Evolutionary conservation across 148 eudicot genomes (phyloP).

Genomic region (Pharnaceum exiguum): DNA sequence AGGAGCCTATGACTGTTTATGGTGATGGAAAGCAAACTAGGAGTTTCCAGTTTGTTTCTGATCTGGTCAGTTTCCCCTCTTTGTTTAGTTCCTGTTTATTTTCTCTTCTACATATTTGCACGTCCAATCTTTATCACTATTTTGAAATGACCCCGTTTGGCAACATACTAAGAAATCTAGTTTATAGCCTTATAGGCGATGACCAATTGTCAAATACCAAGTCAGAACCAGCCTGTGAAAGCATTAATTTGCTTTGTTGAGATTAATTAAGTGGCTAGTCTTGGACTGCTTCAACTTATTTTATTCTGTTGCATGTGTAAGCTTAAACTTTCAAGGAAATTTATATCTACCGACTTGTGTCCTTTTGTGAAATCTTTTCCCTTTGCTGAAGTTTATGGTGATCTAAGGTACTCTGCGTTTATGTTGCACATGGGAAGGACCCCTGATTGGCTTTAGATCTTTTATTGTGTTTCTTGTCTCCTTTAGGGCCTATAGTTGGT

Average conservation of each 20-base stretch:
- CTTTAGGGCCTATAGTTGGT: background rate
- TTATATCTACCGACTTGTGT: background rate
- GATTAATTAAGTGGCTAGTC: background rate
- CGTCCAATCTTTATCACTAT: background rate
- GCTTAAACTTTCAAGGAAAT: background rate
- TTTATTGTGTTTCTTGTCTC: background rate
- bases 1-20: constrained; percentile 93
- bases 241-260: too few relatives aligned
- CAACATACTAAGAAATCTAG: too few relatives aligned
- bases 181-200: background rate
- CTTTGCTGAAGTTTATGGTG: background rate
- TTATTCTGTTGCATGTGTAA: constrained; percentile 4
- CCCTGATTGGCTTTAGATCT: background rate
- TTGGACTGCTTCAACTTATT: background rate
- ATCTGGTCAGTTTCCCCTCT: constrained; percentile 54
- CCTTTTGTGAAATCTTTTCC: background rate
- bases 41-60: constrained; percentile 97
- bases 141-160: background rate
- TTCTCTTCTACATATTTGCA: background rate
- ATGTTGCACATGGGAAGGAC: constrained; percentile 16
- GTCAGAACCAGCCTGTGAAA: too few relatives aligned
- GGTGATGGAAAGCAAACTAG: constrained; percentile 99
- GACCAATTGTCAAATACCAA: background rate
- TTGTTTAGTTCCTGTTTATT: background rate
- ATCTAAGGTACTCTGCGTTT: constrained; percentile 5